A percentile compares a stretch with the other conserved stretches of the same genome.
These are phyloP conservation scores for Fragaria vesca DNA, from an alignment of 306 rosid genomes.

Conservation along the genomic window DNA sequence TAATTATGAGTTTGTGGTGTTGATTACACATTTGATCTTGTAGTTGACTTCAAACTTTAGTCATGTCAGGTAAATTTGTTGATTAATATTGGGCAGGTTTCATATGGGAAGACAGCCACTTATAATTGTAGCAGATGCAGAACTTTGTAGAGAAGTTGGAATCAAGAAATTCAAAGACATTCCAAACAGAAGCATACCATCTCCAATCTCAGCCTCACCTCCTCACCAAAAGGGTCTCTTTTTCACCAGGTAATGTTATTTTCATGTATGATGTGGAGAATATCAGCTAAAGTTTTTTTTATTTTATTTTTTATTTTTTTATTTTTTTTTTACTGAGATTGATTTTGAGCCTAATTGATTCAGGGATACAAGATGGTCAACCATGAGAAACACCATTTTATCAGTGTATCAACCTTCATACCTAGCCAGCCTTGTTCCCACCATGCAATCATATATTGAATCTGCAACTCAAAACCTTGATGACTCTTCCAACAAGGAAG, in stretches of 20 bases:
- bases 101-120: conserved; percentile 94
- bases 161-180: conserved; percentile 76
- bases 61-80: neutral
- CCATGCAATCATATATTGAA: conserved; percentile 76
- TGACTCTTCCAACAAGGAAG: conserved; percentile 42
- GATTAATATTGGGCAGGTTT: conserved; percentile 49
- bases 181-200: conserved; percentile 79
- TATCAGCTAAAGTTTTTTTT: neutral
- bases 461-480: conserved; percentile 66
- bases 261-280: neutral
- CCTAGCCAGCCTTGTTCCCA: conserved; percentile 68
- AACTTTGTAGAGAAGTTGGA: conserved; percentile 84
- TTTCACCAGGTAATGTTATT: conserved; percentile 55
- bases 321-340: neutral
- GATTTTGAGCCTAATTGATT: conserved; percentile 21
- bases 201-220: conserved; percentile 88
- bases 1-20: neutral
- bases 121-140: conserved; percentile 80
- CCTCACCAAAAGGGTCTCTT: conserved; percentile 94
- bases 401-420: conserved; percentile 84
- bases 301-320: neutral
- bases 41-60: neutral
- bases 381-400: conserved; percentile 75
- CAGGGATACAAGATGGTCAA: conserved; percentile 89
- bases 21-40: neutral